Base-by-base conservation (phyloP, 2,329 filamentous ascomycete genomes). In the Zopfia rhizophila region DNA sequence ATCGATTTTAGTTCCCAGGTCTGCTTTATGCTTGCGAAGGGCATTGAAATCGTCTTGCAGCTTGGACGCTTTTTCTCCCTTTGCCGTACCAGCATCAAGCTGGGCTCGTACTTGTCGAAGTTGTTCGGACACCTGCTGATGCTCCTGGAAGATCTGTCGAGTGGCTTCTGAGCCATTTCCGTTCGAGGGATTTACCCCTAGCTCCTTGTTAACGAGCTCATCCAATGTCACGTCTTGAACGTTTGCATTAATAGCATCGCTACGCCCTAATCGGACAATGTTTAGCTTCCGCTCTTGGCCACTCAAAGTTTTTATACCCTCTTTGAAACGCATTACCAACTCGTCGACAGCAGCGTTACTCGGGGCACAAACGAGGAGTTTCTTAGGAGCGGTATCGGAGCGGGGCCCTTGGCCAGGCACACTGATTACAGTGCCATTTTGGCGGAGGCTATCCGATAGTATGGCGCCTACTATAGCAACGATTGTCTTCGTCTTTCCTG, bases 341-440 rank as follows among this genome's bases (percentile, higher is more conserved):
- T 99, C 94, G 68, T 99, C 94, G 5, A 99, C 94, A 22, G 94
- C 94, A 5, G 94, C 94, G 71, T 99, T 99, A 79, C 92, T 97
- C 11, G 94, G 94, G n/a, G 94, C 94, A 66, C 94, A 99, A 17
- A 99, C 90, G 18, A 99, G 82, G 18, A 99, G 79, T 71, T 97
- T 99, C 74, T 96, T 97, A 2, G 83, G 68, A 1, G 77, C 68
- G 14, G 60, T 45, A n/a, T 69, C 61, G 6, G 58, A 60, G 4
- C 54, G 58, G 30, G 38, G 45, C 3, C 55, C 60, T 38, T 65
- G 60, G 5, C 60, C 67, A 11, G 75, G 75, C 36, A 76, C 56
- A 14, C 58, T 54, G 33, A 78, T 73, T 13, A 78, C 69, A 11
- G 80, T 77, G 7, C 76, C 80, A 12, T 69, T 72, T 17, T 69